Conservation (phyloP, 176 grass and related monocot species). For the Elymus sibiricus region DNA sequence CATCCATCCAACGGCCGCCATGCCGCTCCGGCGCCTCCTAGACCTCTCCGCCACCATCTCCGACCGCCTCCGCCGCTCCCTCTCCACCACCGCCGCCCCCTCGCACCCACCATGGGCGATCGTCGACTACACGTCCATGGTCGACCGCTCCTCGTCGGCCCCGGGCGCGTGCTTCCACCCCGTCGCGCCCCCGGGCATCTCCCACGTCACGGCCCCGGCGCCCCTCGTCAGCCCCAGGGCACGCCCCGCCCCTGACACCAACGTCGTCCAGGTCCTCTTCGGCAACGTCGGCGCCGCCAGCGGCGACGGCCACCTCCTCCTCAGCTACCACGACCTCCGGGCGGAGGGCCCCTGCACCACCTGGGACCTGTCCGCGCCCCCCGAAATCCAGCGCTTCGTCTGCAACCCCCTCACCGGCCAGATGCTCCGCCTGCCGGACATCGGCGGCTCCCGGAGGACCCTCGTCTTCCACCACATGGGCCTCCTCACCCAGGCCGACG, state of each 20-base stretch:
- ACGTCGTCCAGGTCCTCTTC: background rate
- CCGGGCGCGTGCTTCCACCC: background rate
- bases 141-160: background rate
- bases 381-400: background rate
- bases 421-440: slow-evolving; percentile 11
- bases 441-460: background rate
- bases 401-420: background rate
- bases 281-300: background rate
- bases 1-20: background rate
- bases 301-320: background rate
- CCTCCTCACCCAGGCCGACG: background rate
- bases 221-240: background rate
- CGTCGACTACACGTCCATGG: background rate
- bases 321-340: background rate
- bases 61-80: background rate
- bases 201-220: background rate
- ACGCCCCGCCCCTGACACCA: background rate
- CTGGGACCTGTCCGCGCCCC: background rate
- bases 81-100: slow-evolving; percentile 4
- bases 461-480: background rate
- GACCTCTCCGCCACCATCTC: background rate
- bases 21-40: background rate
- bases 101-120: background rate
- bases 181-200: background rate
- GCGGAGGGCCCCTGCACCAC: background rate